phyloP scores from a whole-genome alignment of 1,284 basidiomycete species.

The Porphyrellus sp. region DNA sequence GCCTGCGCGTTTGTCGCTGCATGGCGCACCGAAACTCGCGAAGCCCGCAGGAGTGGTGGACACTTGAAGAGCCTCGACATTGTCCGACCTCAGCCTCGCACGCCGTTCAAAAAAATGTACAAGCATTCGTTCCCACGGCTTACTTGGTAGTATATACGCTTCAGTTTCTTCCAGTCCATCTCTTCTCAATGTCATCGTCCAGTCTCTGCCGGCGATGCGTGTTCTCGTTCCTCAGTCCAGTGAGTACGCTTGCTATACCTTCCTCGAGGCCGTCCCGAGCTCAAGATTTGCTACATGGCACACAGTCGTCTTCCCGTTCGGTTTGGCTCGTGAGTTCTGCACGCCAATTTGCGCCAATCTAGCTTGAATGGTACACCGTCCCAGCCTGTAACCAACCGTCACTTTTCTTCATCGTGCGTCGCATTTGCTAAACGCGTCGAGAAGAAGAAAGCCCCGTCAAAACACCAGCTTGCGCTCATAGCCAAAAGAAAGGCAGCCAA shows the following conservation, averaged over 20 bases:
- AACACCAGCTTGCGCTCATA: conserved; percentile 59
- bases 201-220: conserved; percentile 25
- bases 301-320: conserved; percentile 41
- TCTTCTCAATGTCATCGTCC: conserved; percentile 21
- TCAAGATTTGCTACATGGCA: conserved; percentile 26
- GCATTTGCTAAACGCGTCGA: conserved; percentile 45
- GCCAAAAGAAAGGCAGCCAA: conserved; percentile 38
- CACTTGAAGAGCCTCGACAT: conserved; percentile 23
- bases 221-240: conserved; percentile 10
- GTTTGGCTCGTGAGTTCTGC: conserved; percentile 6
- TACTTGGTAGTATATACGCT: background rate
- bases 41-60: conserved; percentile 31
- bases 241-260: conserved; percentile 8
- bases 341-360: background rate
- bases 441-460: conserved; percentile 55
- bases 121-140: conserved; percentile 29
- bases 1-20: conserved; percentile 28
- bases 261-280: background rate
- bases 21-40: conserved; percentile 40
- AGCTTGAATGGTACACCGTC: background rate
- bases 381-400: conserved; percentile 28
- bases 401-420: conserved; percentile 50
- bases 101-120: background rate
- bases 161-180: background rate
- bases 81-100: background rate